Evolutionary conservation across 495 filamentous ascomycete genomes (phyloP).

Genomic region (Aspergillus carlsbadensis): DNA sequence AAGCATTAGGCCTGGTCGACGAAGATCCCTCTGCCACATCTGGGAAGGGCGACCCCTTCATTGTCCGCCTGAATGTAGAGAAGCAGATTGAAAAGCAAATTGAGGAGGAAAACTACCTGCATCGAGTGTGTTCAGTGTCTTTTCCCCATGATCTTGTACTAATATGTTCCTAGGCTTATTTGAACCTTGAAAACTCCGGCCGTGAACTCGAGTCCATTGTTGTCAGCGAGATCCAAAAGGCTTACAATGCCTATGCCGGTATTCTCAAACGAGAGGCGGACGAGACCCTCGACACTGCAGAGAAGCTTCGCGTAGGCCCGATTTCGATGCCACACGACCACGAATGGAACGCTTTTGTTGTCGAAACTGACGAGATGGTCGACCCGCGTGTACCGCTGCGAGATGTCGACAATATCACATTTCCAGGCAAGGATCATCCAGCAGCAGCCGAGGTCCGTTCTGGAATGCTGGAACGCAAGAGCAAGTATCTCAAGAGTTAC

Average conservation of each 20-base stretch:
- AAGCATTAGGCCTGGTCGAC: slow-evolving; percentile 74
- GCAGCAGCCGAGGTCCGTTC: slow-evolving; percentile 83
- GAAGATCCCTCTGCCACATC: slow-evolving; percentile 69
- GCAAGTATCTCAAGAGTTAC: slow-evolving; percentile 98
- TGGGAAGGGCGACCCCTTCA: slow-evolving; percentile 88
- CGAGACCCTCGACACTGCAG: slow-evolving; percentile 70
- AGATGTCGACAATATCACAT: slow-evolving; percentile 78
- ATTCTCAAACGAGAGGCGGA: slow-evolving; percentile 90
- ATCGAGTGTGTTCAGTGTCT: slow-evolving; percentile 61
- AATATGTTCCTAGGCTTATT: slow-evolving; percentile 64
- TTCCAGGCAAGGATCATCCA: slow-evolving; percentile 89
- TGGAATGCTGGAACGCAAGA: slow-evolving; percentile 93
- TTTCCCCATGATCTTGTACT: slow-evolving; percentile 22
- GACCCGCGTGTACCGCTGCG: slow-evolving; percentile 80
- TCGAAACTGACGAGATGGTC: slow-evolving; percentile 81
- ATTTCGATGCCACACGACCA: slow-evolving; percentile 86
- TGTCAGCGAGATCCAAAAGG: slow-evolving; percentile 94
- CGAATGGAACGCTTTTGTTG: slow-evolving; percentile 86
- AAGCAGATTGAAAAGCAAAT: slow-evolving; percentile 87
- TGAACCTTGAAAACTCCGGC: slow-evolving; percentile 93
- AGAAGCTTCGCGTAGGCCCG: slow-evolving; percentile 79
- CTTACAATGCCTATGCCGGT: slow-evolving; percentile 86
- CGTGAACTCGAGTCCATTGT: slow-evolving; percentile 94
- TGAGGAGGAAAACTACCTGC: slow-evolving; percentile 95
- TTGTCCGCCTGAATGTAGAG: slow-evolving; percentile 80